These are phyloP conservation scores for Lizonia empirigonia DNA, from an alignment of 2,329 filamentous ascomycete species.

Conservation along the genomic window DNA sequence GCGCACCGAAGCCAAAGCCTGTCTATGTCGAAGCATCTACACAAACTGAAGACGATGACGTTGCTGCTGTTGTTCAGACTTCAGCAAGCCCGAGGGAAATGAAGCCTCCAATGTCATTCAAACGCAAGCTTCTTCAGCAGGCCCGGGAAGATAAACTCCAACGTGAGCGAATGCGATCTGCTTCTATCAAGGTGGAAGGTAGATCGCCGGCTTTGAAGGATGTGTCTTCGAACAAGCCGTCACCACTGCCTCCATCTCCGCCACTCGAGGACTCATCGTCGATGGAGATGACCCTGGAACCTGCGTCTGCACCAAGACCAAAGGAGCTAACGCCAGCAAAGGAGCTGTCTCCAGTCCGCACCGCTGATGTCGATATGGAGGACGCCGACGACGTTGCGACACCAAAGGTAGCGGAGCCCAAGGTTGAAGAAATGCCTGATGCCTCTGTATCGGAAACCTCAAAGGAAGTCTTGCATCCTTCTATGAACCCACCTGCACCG, in stretches of 20 bases:
- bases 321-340: conserved; percentile 35
- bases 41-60: conserved; percentile 38
- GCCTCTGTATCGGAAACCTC: conserved; percentile 26
- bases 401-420: conserved; percentile 42
- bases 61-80: conserved; percentile 9
- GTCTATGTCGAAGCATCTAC: conserved; percentile 43
- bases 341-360: conserved; percentile 24
- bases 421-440: conserved; percentile 40
- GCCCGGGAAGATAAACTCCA: conserved; percentile 46
- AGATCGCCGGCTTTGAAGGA: conserved; percentile 43
- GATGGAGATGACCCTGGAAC: conserved; percentile 36
- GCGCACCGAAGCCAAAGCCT: conserved; percentile 36
- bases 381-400: conserved; percentile 17
- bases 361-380: conserved; percentile 26
- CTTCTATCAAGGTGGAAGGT: conserved; percentile 42
- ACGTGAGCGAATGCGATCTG: conserved; percentile 46
- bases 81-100: conserved; percentile 27
- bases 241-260: conserved; percentile 34
- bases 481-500: conserved; percentile 43
- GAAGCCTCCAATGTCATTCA: conserved; percentile 44
- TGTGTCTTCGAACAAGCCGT: conserved; percentile 40
- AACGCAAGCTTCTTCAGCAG: conserved; percentile 46
- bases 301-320: conserved; percentile 22
- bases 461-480: conserved; percentile 33
- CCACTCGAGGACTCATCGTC: conserved; percentile 31